These are phyloP conservation scores for Westerdykella ornata DNA, from an alignment of 2,329 filamentous ascomycete genomes.

Conservation along the genomic window DNA sequence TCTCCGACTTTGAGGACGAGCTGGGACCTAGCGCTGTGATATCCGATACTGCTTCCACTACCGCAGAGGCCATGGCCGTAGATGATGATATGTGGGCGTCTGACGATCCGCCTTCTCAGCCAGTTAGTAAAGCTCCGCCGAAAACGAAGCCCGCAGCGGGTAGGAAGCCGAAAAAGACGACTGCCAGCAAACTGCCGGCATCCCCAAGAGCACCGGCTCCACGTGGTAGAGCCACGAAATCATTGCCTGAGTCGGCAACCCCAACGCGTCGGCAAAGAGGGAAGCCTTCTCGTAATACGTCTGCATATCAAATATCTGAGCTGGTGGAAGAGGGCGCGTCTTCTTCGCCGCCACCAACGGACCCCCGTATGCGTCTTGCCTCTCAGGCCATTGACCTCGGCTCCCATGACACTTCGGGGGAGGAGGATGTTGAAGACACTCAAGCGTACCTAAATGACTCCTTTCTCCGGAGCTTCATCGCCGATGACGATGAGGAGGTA, in stretches of 20 bases:
- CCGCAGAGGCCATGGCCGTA: constrained; percentile 10
- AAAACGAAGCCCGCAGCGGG: constrained; percentile 8
- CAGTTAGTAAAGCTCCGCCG: neutral
- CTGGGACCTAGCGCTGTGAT: constrained; percentile 11
- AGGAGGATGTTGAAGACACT: constrained; percentile 34
- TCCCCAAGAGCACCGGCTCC: constrained; percentile 3
- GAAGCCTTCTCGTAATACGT: constrained; percentile 12
- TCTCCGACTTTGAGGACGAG: constrained; percentile 28
- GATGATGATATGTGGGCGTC: constrained; percentile 29
- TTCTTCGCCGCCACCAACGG: constrained; percentile 37
- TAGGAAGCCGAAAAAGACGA: constrained; percentile 8
- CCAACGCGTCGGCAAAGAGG: constrained; percentile 12
- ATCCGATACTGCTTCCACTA: constrained; percentile 12
- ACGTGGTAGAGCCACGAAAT: constrained; percentile 18
- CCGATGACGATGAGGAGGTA: constrained; percentile 37
- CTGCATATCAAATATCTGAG: constrained; percentile 19
- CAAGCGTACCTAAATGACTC: constrained; percentile 40
- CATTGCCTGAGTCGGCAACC: constrained; percentile 10
- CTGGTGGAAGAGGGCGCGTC: constrained; percentile 28
- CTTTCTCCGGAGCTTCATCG: constrained; percentile 43
- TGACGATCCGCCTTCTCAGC: constrained; percentile 24
- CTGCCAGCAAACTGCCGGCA: constrained; percentile 6
- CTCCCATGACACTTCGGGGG: constrained; percentile 40
- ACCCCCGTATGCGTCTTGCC: constrained; percentile 33
- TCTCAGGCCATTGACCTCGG: constrained; percentile 39